A percentile compares a stretch with the other conserved stretches of the same genome.
These are phyloP conservation scores for Ganoderma lucidum DNA, from an alignment of 1,284 basidiomycete species.

Conservation along the genomic window DNA sequence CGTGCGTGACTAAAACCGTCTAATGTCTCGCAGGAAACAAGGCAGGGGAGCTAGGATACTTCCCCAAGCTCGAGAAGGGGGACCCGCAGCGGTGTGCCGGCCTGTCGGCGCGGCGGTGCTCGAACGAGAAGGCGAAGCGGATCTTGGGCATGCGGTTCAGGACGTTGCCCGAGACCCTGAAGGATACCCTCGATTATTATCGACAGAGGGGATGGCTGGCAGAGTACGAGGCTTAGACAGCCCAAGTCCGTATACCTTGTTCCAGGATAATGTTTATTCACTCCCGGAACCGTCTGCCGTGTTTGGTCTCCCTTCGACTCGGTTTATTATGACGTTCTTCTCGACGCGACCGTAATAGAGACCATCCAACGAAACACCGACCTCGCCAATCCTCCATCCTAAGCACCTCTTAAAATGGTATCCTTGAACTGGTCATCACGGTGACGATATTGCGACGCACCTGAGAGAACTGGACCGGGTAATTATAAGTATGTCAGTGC, in stretches of 20 bases:
- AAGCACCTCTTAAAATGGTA: neutral
- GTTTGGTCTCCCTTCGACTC: too few species aligned
- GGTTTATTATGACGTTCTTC: too few species aligned
- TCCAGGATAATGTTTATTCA: too few species aligned
- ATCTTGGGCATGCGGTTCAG: neutral
- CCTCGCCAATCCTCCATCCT: too few species aligned
- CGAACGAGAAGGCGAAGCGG: slow-evolving; percentile 1
- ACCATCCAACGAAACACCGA: too few species aligned
- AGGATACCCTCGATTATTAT: slow-evolving; percentile 1
- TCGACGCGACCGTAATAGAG: too few species aligned
- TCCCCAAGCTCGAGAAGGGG: slow-evolving; percentile 6
- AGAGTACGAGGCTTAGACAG: neutral
- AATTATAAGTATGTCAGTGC: too few species aligned
- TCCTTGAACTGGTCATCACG: neutral
- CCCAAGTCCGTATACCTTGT: too few species aligned
- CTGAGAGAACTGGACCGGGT: neutral
- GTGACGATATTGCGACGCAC: neutral
- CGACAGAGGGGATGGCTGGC: neutral
- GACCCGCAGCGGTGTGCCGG: neutral
- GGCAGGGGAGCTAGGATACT: neutral
- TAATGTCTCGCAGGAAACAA: neutral
- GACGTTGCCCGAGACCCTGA: neutral
- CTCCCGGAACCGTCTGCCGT: too few species aligned
- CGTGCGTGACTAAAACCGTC: neutral
- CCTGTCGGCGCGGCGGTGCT: neutral